Conservation (phyloP, 805 yeast species). For the Yarrowia sp. region DNA sequence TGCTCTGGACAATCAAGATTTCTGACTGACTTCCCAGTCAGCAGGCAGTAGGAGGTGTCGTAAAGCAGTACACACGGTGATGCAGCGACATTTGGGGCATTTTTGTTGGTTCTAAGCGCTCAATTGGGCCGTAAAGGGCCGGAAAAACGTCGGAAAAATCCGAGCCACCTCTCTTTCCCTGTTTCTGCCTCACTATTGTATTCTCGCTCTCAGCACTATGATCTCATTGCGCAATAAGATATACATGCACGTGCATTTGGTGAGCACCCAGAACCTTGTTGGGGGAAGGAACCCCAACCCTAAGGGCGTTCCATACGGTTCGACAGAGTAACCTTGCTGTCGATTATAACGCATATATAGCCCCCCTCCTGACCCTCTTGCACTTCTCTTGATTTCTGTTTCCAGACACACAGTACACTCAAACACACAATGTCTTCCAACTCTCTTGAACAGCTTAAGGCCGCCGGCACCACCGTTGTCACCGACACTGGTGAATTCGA, state of each 20-base stretch:
- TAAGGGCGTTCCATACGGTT: conserved; percentile 35
- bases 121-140: neutral
- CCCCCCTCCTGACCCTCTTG: neutral
- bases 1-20: neutral
- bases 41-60: neutral
- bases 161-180: too few relatives aligned
- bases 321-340: conserved; percentile 37
- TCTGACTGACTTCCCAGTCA: conserved; percentile 3
- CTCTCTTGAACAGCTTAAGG: conserved; percentile 91
- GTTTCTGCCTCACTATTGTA: too few relatives aligned
- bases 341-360: conserved; percentile 33
- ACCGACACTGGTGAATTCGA: conserved; percentile 99
- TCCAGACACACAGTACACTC: neutral
- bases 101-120: too few relatives aligned
- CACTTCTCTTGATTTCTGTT: neutral
- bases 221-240: conserved; percentile 32
- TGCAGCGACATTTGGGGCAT: neutral
- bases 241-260: conserved; percentile 33
- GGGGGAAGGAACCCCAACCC: conserved; percentile 26
- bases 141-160: conserved; percentile 3
- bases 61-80: too few relatives aligned
- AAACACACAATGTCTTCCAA: conserved; percentile 49
- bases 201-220: conserved; percentile 9
- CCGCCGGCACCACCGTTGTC: conserved; percentile 94
- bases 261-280: conserved; percentile 15